Conservation (phyloP, 306 rosid genomes). For the Lagenaria siceraria region DNA sequence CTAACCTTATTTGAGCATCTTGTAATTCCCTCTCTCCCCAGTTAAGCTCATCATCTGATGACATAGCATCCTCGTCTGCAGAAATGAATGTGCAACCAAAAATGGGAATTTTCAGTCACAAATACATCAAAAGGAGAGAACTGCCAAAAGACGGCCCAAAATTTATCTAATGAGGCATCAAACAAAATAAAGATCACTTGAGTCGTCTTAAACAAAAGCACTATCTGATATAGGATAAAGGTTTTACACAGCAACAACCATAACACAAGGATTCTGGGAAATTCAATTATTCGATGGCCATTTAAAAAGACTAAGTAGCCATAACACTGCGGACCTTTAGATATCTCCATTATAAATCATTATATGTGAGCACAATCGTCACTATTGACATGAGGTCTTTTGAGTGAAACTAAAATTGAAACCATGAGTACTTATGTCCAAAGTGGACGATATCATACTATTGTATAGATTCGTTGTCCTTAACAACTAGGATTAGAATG, state of each 20-base stretch:
- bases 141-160: not conserved
- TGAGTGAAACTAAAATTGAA: too few species aligned
- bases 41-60: constrained; percentile 68
- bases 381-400: too few species aligned
- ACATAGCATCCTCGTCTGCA: constrained; percentile 55
- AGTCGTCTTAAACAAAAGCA: not conserved
- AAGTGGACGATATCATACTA: too few species aligned
- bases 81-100: not conserved
- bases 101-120: not conserved
- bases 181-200: too few species aligned
- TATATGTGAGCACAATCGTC: too few species aligned
- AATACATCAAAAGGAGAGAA: not conserved
- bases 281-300: not conserved
- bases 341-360: too few species aligned
- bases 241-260: not conserved
- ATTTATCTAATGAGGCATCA: not conserved
- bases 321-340: too few species aligned
- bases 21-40: constrained; percentile 53
- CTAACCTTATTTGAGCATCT: constrained; percentile 36
- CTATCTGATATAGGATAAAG: not conserved
- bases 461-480: too few species aligned
- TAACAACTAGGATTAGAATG: not conserved
- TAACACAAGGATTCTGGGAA: not conserved
- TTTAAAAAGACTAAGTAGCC: not conserved
- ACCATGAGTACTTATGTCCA: too few species aligned